phyloP scores from a whole-genome alignment of 108 stramenopile genomes.

The Bacterosira constricta region DNA sequence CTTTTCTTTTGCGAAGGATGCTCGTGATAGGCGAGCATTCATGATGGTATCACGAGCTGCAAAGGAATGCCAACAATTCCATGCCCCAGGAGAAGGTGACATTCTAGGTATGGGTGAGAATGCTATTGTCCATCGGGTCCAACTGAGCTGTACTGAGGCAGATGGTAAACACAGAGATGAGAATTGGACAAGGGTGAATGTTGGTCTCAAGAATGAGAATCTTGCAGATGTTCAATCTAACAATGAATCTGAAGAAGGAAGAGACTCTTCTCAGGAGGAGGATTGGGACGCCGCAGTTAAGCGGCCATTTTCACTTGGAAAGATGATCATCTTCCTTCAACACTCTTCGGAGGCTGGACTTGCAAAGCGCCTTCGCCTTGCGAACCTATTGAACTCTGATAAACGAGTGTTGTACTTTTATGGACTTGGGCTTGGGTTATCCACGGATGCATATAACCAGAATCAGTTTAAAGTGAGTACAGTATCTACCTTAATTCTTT shows the following conservation, averaged over 20 bases:
- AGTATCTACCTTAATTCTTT: too few species aligned
- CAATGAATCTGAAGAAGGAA: background rate
- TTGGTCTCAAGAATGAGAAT: conserved; percentile 35
- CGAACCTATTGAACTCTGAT: conserved; percentile 68
- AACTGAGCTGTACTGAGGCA: conserved; percentile 40
- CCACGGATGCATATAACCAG: conserved; percentile 65
- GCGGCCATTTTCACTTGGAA: conserved; percentile 61
- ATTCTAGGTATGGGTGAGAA: conserved; percentile 79
- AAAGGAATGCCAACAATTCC: conserved; percentile 66
- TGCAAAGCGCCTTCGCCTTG: conserved; percentile 69
- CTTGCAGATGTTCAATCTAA: background rate
- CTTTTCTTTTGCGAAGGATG: conserved; percentile 65
- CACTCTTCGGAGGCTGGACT: conserved; percentile 69
- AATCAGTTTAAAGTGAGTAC: too few species aligned
- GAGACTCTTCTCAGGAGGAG: background rate
- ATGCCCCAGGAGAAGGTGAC: conserved; percentile 73
- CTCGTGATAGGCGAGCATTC: conserved; percentile 67
- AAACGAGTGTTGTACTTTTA: conserved; percentile 76
- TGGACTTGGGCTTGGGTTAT: conserved; percentile 70
- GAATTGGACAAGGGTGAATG: conserved; percentile 49
- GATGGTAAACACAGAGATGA: conserved; percentile 50
- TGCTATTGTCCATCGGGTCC: conserved; percentile 76
- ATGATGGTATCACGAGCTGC: conserved; percentile 72
- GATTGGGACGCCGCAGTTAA: conserved; percentile 83
- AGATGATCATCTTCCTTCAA: conserved; percentile 72